These are phyloP conservation scores for Calonectria pteridis DNA, from an alignment of 2,329 filamentous ascomycete species.

Conservation along the genomic window DNA sequence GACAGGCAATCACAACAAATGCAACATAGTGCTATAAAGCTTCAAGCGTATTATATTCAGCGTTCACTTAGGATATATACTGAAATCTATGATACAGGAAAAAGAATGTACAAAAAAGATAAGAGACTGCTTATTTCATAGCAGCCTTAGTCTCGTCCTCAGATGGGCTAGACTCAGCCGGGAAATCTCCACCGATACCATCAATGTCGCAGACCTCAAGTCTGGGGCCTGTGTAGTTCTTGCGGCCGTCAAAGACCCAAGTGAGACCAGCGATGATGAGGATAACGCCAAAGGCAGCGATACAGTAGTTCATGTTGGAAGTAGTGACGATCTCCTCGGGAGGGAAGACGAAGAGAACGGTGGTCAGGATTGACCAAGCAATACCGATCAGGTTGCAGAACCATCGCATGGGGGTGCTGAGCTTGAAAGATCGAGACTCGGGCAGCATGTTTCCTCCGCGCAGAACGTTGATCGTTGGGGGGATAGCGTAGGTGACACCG, in stretches of 20 bases:
- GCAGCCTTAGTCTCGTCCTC: conserved; percentile 22
- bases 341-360: conserved; percentile 81
- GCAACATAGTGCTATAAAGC: not conserved
- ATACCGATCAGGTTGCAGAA: conserved; percentile 62
- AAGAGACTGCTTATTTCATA: conserved; percentile 2
- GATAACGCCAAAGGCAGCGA: conserved; percentile 63
- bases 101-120: not conserved
- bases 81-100: conserved; percentile 8
- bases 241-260: conserved; percentile 64
- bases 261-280: conserved; percentile 57
- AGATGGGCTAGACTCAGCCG: not conserved
- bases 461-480: conserved; percentile 76
- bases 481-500: conserved; percentile 81
- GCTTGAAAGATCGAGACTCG: conserved; percentile 54
- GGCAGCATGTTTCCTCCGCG: conserved; percentile 76
- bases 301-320: conserved; percentile 75
- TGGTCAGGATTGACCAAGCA: conserved; percentile 76
- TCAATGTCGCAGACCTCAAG: conserved; percentile 37
- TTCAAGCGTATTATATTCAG: conserved; percentile 13
- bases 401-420: conserved; percentile 54
- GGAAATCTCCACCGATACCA: conserved; percentile 13
- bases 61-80: not conserved
- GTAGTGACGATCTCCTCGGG: conserved; percentile 73
- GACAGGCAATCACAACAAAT: not conserved
- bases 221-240: conserved; percentile 57